Base-by-base conservation (phyloP, 2,329 filamentous ascomycete species). In the Aspergillus brunneoviolaceus region DNA sequence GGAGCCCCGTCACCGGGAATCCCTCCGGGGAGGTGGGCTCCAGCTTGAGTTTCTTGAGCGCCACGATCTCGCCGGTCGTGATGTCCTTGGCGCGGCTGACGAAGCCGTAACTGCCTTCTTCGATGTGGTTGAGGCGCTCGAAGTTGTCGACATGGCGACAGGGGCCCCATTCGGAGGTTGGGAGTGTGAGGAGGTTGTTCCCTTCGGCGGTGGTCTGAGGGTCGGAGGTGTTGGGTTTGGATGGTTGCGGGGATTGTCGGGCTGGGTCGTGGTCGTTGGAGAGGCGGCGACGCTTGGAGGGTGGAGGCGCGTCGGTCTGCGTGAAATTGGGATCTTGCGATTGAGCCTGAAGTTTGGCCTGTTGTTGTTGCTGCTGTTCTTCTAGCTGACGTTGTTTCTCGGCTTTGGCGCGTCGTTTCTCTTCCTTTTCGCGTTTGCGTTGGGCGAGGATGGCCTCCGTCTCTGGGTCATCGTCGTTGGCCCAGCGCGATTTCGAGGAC, bases 91-190 rank as follows among this genome's bases (percentile, higher is more conserved):
- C 95, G 60, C 95, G 85, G 57, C 93, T 93, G 4, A 99, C 95
- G 85, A 89, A 94, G 50, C 95, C 95, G 76, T 99, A 99, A 9
- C 92, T 92, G 39, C 95, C 95, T 79, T 99, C 95, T 76, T 98
- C 95, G 70, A 99, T 99, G 73, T 95, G 90, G 76, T 99, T 99
- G 59, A 99, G 82, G 67, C 91, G 90, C 70, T 97, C 91, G 78
- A 93, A 99, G 71, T 91, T 89, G 71, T 94, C 89, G 27, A 96
- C 89, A 72, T 90, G 90, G 61, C 90, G 84, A 71, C 89, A 90
- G 3, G 85, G 82, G 59, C 85, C 84, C 87, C 92, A 96, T 66
- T 80, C 76, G 10, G 85, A 84, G 14, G 82, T 81, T 10, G 89
- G 84, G 71, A 96, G 93, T 11, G 89, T 87, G 48, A 97, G 77